phyloP scores from a whole-genome alignment of 768 basidiomycete species.

The Tricholoma terreum region DNA sequence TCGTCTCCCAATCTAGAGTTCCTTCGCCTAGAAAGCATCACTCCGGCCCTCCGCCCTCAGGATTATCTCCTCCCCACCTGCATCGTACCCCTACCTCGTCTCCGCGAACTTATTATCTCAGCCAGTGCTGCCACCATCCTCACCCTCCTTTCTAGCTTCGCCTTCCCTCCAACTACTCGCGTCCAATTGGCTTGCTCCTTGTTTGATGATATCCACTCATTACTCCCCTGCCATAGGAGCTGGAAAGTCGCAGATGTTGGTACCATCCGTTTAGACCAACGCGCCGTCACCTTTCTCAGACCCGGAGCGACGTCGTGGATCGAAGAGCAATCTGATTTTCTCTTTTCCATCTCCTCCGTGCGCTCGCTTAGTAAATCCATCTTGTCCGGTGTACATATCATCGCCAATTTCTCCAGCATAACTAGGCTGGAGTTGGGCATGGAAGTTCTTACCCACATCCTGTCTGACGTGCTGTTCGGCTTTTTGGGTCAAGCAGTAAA shows the following conservation, averaged over 20 bases:
- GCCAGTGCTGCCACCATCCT: slow-evolving; percentile 23
- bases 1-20: slow-evolving; percentile 33
- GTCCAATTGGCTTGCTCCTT: slow-evolving; percentile 27
- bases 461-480: background rate
- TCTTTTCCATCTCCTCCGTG: slow-evolving; percentile 6
- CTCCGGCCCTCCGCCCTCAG: slow-evolving; percentile 11
- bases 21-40: slow-evolving; percentile 29
- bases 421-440: slow-evolving; percentile 31
- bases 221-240: slow-evolving; percentile 27
- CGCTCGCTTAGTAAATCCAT: background rate
- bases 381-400: background rate
- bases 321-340: background rate
- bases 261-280: slow-evolving; percentile 7
- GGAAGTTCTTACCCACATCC: slow-evolving; percentile 25
- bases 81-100: slow-evolving; percentile 19
- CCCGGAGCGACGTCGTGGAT: slow-evolving; percentile 3
- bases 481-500: slow-evolving; percentile 4
- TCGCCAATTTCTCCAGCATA: slow-evolving; percentile 17
- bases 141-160: slow-evolving; percentile 23
- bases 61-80: background rate
- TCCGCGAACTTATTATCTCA: slow-evolving; percentile 30
- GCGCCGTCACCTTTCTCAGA: slow-evolving; percentile 1
- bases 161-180: slow-evolving; percentile 21
- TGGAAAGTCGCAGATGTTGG: slow-evolving; percentile 1
- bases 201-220: slow-evolving; percentile 21